Evolutionary conservation across 2,329 filamentous ascomycete genomes (phyloP), one percentile per base, ranked within the genome.

Genomic region (Monilinia fructicola): DNA sequence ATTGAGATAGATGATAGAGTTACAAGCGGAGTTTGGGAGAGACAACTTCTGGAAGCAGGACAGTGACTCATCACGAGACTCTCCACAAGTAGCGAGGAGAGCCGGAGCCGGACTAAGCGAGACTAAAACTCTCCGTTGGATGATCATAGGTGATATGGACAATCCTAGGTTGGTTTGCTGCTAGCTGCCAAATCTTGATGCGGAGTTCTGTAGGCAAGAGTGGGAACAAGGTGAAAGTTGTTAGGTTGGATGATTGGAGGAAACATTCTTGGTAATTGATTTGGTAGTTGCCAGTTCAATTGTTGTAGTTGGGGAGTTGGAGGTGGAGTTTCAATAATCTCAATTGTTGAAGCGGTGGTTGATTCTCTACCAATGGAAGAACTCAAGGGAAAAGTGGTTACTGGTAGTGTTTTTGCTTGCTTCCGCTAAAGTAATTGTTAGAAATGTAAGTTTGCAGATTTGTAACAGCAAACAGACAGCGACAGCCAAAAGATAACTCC

Each of bases 91-190:
- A 21, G 61, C 38, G 28, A 64, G 61, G 26, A 64, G 26, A 6
- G 50, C 61, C 7, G 61, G 61, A 31, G 52, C 52, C 28, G 61
- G 61, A 18, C 38, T 64, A 55, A 64, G 61, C 38, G 61, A 64
- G 38, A 64, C 61, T 3, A 64, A 64, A 31, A 31, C 40, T 55
- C 14, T 54, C 52, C 31, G 26, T 44, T 28, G 52, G 21, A 28
- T 64, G 61, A 12, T 59, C 42, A 28, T 46, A 59, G 42, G 52
- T 59, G 42, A 65, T 44, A 12, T 65, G 53, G 40, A 65, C 63
- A 18, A 50, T 65, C 23, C 63, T 54, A 6, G 53, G 40, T 1
- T 48, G 40, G 10, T 5, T 42, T 18, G 63, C 63, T 18, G 52
- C 61, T 23, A 65, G 9, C 28, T 50, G 48, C 63, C 63, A 65